Conservation (phyloP, 2,329 filamentous ascomycete species). For the Diaporthe capsici region DNA sequence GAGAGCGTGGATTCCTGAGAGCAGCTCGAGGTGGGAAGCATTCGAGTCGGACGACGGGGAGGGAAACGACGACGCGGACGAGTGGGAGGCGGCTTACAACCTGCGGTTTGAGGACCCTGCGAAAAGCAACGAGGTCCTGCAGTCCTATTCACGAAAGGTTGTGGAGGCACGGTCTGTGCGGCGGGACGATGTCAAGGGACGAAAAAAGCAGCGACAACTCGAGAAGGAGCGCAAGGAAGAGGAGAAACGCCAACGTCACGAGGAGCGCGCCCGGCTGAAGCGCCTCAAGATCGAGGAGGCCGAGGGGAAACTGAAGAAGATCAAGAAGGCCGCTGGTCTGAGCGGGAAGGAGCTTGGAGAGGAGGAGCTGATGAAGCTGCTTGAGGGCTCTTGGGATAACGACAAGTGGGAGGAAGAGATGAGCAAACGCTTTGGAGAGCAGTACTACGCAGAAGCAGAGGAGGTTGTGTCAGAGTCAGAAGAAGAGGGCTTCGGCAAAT, state of each 20-base stretch:
- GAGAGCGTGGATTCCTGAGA: conserved; percentile 86
- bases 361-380: conserved; percentile 86
- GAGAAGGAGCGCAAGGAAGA: conserved; percentile 84
- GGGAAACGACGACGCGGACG: conserved; percentile 81
- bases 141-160: conserved; percentile 90
- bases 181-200: conserved; percentile 82
- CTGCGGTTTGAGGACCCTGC: conserved; percentile 93
- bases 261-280: conserved; percentile 86
- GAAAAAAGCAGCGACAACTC: conserved; percentile 83
- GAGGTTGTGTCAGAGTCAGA: conserved; percentile 76
- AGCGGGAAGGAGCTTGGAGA: conserved; percentile 76
- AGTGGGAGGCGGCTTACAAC: conserved; percentile 95
- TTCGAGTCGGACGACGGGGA: conserved; percentile 96
- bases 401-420: conserved; percentile 93
- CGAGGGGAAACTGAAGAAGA: conserved; percentile 86
- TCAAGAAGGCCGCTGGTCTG: conserved; percentile 90
- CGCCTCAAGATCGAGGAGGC: conserved; percentile 93
- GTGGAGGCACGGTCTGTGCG: conserved; percentile 87
- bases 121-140: conserved; percentile 88
- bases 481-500: conserved; percentile 63
- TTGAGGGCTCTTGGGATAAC: conserved; percentile 92
- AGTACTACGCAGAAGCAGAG: conserved; percentile 85
- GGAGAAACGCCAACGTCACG: conserved; percentile 80
- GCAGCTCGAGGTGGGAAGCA: conserved; percentile 78
- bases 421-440: conserved; percentile 87